Base-by-base conservation (phyloP, 2,329 filamentous ascomycete species). In the Xylariomycetidae sp. region DNA sequence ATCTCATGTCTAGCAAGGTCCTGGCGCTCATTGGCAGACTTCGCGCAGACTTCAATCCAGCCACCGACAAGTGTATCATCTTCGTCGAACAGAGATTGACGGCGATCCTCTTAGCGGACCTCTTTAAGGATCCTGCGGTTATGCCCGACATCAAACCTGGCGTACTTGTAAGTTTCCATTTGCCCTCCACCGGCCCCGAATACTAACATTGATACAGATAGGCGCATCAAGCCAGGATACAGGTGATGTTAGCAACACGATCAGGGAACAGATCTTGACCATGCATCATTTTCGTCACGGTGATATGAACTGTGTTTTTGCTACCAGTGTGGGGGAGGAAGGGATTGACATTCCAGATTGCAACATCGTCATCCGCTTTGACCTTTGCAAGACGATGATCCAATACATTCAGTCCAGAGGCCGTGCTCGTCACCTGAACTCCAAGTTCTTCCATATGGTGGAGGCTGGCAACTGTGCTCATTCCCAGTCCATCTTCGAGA, bases 401-500 rank as follows among this genome's bases (percentile, higher is more conserved):
- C 86, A 94, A 52, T 97, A 96, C 54, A 81, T 97, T 14, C 92
- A 98, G 57, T 96, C 89, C 11, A 77, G 88, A 42, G 92, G 92
- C 1, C 77, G 92, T 34, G 92, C 92, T 10, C 76, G 92, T 25
- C 84, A 88, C 49, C 59, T 64, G 1, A 73, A 82, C 34, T 97
- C 92, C 0, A 80, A 75, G 42, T 96, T 90, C 56, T 74, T 89
- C 20, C 86, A 85, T 50, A 89, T 98, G 85, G 56, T 87, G 3
- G 89, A 97, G 53, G 53, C 60, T 2, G 74, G 72, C 6, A 95
- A 95, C 48, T 44, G 57, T 10, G 63, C 65, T 0, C 84, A 94
- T 31, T 46, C 56, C 2, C 59, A 69, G 23, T 64, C 67, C n/a
- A 54, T 86, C 2, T 57, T 67, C 8, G 74, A 85, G 44, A 77